phyloP scores from a whole-genome alignment of 2,329 filamentous ascomycete genomes.

The Drechslerella coelobrocha region DNA sequence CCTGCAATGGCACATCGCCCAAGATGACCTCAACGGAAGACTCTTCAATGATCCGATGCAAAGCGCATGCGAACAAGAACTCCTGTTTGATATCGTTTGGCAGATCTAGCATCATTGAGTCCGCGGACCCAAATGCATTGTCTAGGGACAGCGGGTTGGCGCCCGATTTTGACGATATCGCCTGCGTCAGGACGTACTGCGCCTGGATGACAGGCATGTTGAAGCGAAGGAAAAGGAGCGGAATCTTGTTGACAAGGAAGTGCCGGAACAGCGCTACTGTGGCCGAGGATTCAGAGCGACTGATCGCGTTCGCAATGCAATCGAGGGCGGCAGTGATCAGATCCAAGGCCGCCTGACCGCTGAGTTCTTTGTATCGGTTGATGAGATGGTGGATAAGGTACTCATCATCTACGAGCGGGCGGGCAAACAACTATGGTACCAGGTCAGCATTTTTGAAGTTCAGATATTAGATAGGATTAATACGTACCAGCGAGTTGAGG shows the following conservation, averaged over 20 bases:
- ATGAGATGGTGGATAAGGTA: slow-evolving; percentile 80
- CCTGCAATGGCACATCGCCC: slow-evolving; percentile 82
- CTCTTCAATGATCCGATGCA: slow-evolving; percentile 83
- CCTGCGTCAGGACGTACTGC: slow-evolving; percentile 71
- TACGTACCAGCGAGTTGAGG: slow-evolving; percentile 45
- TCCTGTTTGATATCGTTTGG: slow-evolving; percentile 75
- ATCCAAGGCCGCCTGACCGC: slow-evolving; percentile 78
- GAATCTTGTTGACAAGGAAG: slow-evolving; percentile 79
- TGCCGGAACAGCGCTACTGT: slow-evolving; percentile 78
- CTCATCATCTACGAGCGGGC: slow-evolving; percentile 82
- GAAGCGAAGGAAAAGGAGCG: slow-evolving; percentile 67
- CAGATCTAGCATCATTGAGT: slow-evolving; percentile 55
- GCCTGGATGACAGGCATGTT: slow-evolving; percentile 67
- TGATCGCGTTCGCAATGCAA: slow-evolving; percentile 83
- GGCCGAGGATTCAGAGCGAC: slow-evolving; percentile 68
- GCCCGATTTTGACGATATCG: slow-evolving; percentile 67
- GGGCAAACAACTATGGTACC: slow-evolving; percentile 72
- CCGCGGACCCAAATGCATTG: slow-evolving; percentile 64
- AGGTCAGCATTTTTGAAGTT: slow-evolving; percentile 56
- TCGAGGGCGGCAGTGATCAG: slow-evolving; percentile 89
- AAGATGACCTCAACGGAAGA: slow-evolving; percentile 78
- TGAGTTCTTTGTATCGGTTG: slow-evolving; percentile 83
- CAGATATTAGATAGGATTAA: neutral
- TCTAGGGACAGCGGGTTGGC: slow-evolving; percentile 70
- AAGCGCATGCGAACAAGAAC: slow-evolving; percentile 87